Percentiles rank a stretch among this genome's conserved stretches.
Conservation (phyloP, 2,329 filamentous ascomycete species). For the Penicillium sp. region DNA sequence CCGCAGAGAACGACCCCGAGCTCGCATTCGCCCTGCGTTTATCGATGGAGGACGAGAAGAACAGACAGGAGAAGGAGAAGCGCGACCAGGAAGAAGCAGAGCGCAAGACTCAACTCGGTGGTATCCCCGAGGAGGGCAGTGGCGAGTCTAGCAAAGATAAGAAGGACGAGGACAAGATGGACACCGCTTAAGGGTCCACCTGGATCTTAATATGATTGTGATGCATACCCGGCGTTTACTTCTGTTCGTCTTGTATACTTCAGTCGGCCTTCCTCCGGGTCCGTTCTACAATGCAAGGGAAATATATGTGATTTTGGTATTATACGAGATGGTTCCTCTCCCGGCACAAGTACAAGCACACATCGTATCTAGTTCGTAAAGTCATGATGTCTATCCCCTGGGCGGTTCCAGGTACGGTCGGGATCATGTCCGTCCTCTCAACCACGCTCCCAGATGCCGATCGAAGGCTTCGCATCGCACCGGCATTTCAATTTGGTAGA, state of each 20-base stretch:
- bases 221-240: conserved; percentile 42
- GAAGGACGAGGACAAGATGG: conserved; percentile 78
- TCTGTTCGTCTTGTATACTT: conserved; percentile 24
- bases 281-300: conserved; percentile 15
- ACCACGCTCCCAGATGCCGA: conserved; percentile 76
- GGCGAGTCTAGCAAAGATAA: conserved; percentile 63
- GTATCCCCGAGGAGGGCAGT: conserved; percentile 75
- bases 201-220: conserved; percentile 28
- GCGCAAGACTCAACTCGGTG: conserved; percentile 74
- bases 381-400: conserved; percentile 18
- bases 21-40: conserved; percentile 91
- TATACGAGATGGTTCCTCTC: conserved; percentile 16
- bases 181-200: conserved; percentile 66
- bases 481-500: conserved; percentile 98
- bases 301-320: conserved; percentile 24
- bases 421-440: conserved; percentile 60
- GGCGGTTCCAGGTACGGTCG: neutral
- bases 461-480: conserved; percentile 95
- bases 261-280: conserved; percentile 14
- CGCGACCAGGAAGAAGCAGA: conserved; percentile 71
- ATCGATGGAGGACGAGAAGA: conserved; percentile 98
- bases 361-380: conserved; percentile 24
- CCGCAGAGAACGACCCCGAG: conserved; percentile 81
- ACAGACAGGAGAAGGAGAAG: conserved; percentile 82
- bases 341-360: conserved; percentile 15